These are phyloP conservation scores for Solanum peruvianum DNA, from an alignment of 257 asterid species.

Conservation along the genomic window DNA sequence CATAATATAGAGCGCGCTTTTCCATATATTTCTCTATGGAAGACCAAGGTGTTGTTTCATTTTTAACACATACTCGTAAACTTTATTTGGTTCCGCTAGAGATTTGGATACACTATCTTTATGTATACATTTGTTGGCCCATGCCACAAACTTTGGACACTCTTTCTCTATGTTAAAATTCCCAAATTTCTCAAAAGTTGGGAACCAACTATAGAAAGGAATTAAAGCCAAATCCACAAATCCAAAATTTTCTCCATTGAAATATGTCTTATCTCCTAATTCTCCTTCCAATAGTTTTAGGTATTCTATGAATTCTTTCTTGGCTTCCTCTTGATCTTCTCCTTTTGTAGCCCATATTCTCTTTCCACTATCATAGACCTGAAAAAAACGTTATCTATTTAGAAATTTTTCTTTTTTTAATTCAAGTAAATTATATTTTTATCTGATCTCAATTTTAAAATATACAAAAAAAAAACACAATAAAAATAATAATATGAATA, in stretches of 20 bases:
- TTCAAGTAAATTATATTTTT: too few species aligned
- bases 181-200: background rate
- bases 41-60: background rate
- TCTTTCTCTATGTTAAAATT: background rate
- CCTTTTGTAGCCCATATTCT: background rate
- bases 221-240: slow-evolving; percentile 4
- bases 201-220: background rate
- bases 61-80: background rate
- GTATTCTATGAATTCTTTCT: background rate
- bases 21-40: background rate
- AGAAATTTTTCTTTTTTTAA: background rate
- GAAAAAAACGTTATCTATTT: background rate
- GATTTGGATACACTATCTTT: background rate
- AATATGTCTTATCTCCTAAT: slow-evolving; percentile 1
- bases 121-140: background rate
- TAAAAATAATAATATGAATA: too few species aligned
- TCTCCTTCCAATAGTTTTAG: background rate
- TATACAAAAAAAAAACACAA: too few species aligned
- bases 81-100: background rate
- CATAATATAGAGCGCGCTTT: too few species aligned
- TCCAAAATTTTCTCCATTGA: slow-evolving; percentile 7
- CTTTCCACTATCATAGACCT: background rate
- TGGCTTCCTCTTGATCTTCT: background rate
- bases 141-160: slow-evolving; percentile 4
- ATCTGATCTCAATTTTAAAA: background rate